Evolutionary conservation across 768 basidiomycete genomes (phyloP), one percentile per base, ranked within the genome.

Genomic region (Cyclocybe aegerita): DNA sequence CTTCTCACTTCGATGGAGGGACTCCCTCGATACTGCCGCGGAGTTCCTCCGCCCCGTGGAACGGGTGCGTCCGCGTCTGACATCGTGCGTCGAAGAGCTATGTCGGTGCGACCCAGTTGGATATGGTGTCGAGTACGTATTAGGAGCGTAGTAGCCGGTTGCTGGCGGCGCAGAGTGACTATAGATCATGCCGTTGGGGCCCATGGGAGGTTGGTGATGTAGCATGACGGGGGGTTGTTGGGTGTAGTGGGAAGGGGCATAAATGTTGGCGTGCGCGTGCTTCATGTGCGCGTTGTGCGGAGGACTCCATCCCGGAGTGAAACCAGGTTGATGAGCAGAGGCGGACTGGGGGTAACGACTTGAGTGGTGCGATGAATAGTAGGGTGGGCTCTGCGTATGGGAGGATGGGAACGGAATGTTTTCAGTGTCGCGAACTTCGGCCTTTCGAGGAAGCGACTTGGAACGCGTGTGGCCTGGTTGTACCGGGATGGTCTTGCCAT

Each of bases 101-200:
- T 63, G 67, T 46, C 69, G 60, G 50, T 71, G 68, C 11, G 70
- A 62, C 39, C 67, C 68, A 9, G 73, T 65, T n/a, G 76, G 71
- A 50, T 71, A 74, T 3, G 76, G 73, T 1, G 74, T 66, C 11
- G 71, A 65, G 17, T 70, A 73, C 36, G 73, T 70, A 23, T 23
- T 23, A 41, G 70, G 71, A 4, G 72, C 70, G 56, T 77, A 73
- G 50, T 75, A 68, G 32, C 67, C 77, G 16, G 58, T 67, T 53
- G 43, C 67, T 63, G 64, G 77, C 6, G 84, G 82, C 14, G 80
- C 78, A n/a, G 86, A 86, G 46, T 85, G 82, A 49, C 85, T 86
- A 61, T 86, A 81, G 3, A 80, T 79, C 71, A 88, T 80, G 3
- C 82, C 82, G 48, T 84, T 78, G 0, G 83, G 71, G 43, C 78